A percentile compares a stretch with the other conserved stretches of the same genome.
Evolutionary conservation across 228 moss, liverwort and hornwort species (phyloP).

Genomic region (Sphagnum fallax): DNA sequence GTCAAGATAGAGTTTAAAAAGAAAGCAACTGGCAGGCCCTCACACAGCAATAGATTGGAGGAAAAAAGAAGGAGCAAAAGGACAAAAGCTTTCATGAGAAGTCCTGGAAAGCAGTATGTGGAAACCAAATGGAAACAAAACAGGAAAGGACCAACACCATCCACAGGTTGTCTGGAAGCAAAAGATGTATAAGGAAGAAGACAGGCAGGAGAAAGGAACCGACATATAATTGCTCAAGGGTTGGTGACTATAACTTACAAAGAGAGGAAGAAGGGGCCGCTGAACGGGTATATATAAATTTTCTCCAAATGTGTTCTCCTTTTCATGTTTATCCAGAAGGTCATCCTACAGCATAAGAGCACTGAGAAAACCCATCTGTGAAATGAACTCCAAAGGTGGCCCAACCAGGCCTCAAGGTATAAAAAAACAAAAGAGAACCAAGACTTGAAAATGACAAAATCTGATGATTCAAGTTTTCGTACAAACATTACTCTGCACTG

Average conservation of each 20-base stretch:
- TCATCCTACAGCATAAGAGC: conserved; percentile 36
- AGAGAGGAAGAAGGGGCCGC: conserved; percentile 48
- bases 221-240: neutral
- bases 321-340: conserved; percentile 64
- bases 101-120: neutral
- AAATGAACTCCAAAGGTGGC: too few relatives aligned
- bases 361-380: too few relatives aligned
- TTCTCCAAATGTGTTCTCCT: conserved; percentile 74
- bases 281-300: conserved; percentile 50
- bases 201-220: too few relatives aligned
- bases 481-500: too few relatives aligned
- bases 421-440: too few relatives aligned
- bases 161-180: neutral
- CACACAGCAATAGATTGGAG: neutral
- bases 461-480: too few relatives aligned
- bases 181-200: too few relatives aligned
- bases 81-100: neutral
- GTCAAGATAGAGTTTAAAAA: neutral
- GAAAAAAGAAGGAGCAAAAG: neutral
- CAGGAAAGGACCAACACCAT: neutral
- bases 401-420: too few relatives aligned
- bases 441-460: too few relatives aligned
- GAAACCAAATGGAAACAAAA: neutral
- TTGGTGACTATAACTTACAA: conserved; percentile 36
- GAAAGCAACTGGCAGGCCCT: neutral